phyloP scores from a whole-genome alignment of 2,329 filamentous ascomycete species.

The Pleurostoma richardsiae region DNA sequence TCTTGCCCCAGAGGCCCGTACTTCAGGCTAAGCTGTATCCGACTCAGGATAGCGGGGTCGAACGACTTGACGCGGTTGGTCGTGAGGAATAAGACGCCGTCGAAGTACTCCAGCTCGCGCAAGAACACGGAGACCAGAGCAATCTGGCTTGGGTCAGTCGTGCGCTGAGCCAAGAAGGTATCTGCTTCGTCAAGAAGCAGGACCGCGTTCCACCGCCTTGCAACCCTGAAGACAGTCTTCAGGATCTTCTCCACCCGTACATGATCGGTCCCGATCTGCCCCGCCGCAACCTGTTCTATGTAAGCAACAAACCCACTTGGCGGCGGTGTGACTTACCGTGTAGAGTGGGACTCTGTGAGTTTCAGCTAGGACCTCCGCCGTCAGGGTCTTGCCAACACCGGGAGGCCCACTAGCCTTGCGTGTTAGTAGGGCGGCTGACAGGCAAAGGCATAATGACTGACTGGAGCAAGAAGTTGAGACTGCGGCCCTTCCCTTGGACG shows the following conservation, averaged over 20 bases:
- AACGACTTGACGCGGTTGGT: background rate
- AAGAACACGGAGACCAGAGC: background rate
- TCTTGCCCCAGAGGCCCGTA: background rate
- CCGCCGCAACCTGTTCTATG: background rate
- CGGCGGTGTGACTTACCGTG: background rate
- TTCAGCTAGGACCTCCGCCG: background rate
- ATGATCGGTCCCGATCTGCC: background rate
- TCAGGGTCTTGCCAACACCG: background rate
- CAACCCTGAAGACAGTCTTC: slow-evolving; percentile 1
- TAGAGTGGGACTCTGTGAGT: background rate
- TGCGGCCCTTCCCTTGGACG: slow-evolving; percentile 2
- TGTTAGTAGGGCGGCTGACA: background rate
- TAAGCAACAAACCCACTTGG: background rate
- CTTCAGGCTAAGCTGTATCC: background rate
- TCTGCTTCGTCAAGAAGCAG: slow-evolving; percentile 14
- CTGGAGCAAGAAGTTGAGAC: background rate
- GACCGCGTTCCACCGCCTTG: slow-evolving; percentile 8
- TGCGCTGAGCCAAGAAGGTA: slow-evolving; percentile 5
- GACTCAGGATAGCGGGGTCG: background rate
- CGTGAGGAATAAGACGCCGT: background rate
- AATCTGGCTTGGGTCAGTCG: background rate
- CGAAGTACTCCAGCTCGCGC: background rate
- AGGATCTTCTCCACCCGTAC: background rate
- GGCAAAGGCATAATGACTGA: background rate
- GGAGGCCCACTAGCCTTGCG: background rate